These are phyloP conservation scores for Diaporthe amygdali DNA, from an alignment of 2,329 filamentous ascomycete species.

Conservation along the genomic window DNA sequence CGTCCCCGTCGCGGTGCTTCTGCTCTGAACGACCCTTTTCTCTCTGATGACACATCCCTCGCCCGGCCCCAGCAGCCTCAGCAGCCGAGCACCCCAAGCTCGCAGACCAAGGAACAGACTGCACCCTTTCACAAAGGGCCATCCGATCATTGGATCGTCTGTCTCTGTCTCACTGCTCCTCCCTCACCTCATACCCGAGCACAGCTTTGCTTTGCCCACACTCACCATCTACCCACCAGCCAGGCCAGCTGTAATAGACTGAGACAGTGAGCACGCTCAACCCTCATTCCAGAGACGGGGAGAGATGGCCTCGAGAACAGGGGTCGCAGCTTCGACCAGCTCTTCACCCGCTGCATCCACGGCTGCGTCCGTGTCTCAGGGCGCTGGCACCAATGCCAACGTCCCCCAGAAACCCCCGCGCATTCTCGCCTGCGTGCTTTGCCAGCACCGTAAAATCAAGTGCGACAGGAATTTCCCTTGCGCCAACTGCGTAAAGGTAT, in stretches of 20 bases:
- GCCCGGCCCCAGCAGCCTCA: not conserved
- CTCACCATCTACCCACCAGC: not conserved
- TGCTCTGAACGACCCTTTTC: not conserved
- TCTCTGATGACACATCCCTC: not conserved
- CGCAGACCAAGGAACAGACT: not conserved
- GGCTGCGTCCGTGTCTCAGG: not conserved
- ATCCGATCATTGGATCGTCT: not conserved
- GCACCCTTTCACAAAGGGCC: not conserved
- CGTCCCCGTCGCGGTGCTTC: not conserved
- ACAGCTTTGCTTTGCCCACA: not conserved
- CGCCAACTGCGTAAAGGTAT: slow-evolving; percentile 65
- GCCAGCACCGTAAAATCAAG: slow-evolving; percentile 67
- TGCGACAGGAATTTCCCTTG: slow-evolving; percentile 65
- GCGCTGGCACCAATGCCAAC: not conserved
- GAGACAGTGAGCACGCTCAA: not conserved
- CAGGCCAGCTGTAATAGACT: not conserved
- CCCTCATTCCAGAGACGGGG: not conserved
- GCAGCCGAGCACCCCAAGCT: not conserved
- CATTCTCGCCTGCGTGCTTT: slow-evolving; percentile 60
- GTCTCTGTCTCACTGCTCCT: not conserved
- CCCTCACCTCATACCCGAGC: not conserved
- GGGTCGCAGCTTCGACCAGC: slow-evolving; percentile 10
- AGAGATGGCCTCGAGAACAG: slow-evolving; percentile 6
- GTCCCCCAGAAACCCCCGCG: slow-evolving; percentile 43
- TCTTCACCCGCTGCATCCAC: slow-evolving; percentile 12